These are phyloP conservation scores for Benincasa hispida DNA, from an alignment of 306 rosid genomes.

Conservation along the genomic window DNA sequence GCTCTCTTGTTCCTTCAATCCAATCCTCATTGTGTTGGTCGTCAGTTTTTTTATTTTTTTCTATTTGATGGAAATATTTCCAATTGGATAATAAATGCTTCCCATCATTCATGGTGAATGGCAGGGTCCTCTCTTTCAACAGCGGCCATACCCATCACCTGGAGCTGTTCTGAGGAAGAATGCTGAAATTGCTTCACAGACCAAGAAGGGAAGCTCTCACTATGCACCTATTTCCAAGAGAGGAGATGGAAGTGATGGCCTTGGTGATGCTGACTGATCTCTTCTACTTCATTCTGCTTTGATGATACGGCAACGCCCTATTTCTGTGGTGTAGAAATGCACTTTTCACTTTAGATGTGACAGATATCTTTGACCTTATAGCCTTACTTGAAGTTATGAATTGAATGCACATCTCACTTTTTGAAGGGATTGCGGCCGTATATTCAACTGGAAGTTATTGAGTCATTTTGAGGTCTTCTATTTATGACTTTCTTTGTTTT, in stretches of 20 bases:
- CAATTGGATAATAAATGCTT: not conserved
- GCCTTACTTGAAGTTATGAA: not conserved
- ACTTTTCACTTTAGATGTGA: not conserved
- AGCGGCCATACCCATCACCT: conserved; percentile 98
- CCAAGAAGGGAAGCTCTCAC: conserved; percentile 52
- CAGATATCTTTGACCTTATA: not conserved
- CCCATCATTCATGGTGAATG: conserved; percentile 8
- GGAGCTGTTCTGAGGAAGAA: conserved; percentile 92
- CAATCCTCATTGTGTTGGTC: not conserved
- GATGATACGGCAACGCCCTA: not conserved
- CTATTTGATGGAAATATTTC: not conserved
- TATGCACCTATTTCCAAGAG: conserved; percentile 69
- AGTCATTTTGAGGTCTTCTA: not conserved
- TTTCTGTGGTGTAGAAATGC: not conserved
- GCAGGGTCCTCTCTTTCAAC: conserved; percentile 98
- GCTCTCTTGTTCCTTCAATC: not conserved
- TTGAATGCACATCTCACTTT: not conserved
- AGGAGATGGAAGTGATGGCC: conserved; percentile 98
- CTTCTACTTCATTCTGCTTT: not conserved
- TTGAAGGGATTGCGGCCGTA: not conserved
- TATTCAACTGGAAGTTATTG: not conserved
- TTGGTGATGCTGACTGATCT: conserved; percentile 86
- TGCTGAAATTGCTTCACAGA: conserved; percentile 79
- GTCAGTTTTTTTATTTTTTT: not conserved
- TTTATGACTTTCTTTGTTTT: not conserved